phyloP scores from a whole-genome alignment of 208 protist species.

The Trypanosoma cruzi region DNA sequence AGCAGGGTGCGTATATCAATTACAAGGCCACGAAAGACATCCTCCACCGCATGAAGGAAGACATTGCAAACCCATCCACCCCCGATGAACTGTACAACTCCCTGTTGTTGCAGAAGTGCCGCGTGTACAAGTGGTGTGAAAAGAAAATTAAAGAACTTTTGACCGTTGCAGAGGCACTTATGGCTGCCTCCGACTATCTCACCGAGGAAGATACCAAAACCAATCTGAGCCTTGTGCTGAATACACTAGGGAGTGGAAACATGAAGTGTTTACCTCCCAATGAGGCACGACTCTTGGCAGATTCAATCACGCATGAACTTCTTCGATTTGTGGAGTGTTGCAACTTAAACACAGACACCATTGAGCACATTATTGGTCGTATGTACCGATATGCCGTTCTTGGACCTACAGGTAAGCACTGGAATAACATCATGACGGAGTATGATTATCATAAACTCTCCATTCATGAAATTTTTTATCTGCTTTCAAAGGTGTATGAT shows the following conservation, averaged over 20 bases:
- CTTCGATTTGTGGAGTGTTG: slow-evolving; percentile 84
- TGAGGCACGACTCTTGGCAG: slow-evolving; percentile 68
- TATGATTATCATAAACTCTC: slow-evolving; percentile 64
- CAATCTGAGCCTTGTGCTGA: slow-evolving; percentile 47
- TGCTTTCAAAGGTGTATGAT: slow-evolving; percentile 79
- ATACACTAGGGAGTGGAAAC: slow-evolving; percentile 21
- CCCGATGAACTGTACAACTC: slow-evolving; percentile 80
- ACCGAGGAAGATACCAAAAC: slow-evolving; percentile 38
- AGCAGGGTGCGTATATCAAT: slow-evolving; percentile 80
- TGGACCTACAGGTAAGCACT: slow-evolving; percentile 77
- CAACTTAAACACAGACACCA: slow-evolving; percentile 87
- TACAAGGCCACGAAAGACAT: slow-evolving; percentile 90
- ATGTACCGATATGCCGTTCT: slow-evolving; percentile 89
- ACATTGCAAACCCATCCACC: slow-evolving; percentile 80
- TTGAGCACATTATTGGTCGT: slow-evolving; percentile 87
- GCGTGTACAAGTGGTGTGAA: slow-evolving; percentile 75
- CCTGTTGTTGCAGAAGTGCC: slow-evolving; percentile 65
- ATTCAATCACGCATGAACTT: slow-evolving; percentile 77
- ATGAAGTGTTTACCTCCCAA: slow-evolving; percentile 39
- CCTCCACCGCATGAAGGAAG: slow-evolving; percentile 86
- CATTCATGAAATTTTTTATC: slow-evolving; percentile 72
- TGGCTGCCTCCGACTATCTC: slow-evolving; percentile 56
- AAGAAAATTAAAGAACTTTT: slow-evolving; percentile 65
- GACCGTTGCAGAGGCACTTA: slow-evolving; percentile 59
- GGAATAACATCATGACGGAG: slow-evolving; percentile 69